Conservation (phyloP, 805 yeast genomes). For the Saccharomycopsis sp. region DNA sequence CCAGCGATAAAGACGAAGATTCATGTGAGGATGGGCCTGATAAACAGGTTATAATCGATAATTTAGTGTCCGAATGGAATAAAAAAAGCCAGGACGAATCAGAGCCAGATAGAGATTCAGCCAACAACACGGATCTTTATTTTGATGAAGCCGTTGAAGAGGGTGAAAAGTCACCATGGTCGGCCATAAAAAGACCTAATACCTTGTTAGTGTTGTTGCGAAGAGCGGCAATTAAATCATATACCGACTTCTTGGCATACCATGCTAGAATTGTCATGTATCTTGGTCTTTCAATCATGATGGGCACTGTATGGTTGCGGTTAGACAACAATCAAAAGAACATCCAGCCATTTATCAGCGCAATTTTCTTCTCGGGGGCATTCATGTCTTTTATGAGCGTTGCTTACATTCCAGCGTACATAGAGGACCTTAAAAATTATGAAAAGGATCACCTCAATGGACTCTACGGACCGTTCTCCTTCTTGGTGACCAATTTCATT, state of each 20-base stretch:
- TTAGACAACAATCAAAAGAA: conserved; percentile 24
- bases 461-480: conserved; percentile 33
- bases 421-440: conserved; percentile 31
- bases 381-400: conserved; percentile 41
- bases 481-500: conserved; percentile 31
- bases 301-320: conserved; percentile 37
- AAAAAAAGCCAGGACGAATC: neutral
- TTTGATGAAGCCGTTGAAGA: neutral
- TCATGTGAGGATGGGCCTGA: neutral
- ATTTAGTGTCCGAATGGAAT: neutral
- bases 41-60: neutral
- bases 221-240: conserved; percentile 30
- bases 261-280: conserved; percentile 35
- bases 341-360: conserved; percentile 30
- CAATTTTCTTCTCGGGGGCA: conserved; percentile 37
- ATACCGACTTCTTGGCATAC: conserved; percentile 33
- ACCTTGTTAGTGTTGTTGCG: conserved; percentile 23
- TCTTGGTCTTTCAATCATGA: conserved; percentile 34
- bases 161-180: neutral
- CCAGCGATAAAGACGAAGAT: neutral
- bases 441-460: conserved; percentile 33
- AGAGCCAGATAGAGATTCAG: neutral
- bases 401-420: conserved; percentile 35
- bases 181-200: conserved; percentile 8
- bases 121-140: neutral